Percentiles rank a stretch among this genome's conserved stretches.
phyloP scores from a whole-genome alignment of 345 rosid genomes.

The Hirschfeldia incana region DNA sequence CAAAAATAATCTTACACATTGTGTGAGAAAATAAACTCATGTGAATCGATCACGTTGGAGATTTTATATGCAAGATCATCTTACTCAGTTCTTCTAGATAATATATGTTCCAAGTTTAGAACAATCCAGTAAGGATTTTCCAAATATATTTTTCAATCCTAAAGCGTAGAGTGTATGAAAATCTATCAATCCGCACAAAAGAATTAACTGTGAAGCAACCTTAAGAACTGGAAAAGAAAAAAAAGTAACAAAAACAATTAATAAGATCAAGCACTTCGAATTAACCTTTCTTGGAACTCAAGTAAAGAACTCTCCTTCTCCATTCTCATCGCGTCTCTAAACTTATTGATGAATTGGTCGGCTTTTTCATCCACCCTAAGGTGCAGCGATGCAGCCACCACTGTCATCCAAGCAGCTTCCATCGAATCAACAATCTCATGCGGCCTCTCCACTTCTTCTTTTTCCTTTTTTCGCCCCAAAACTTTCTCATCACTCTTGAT shows the following conservation, averaged over 20 bases:
- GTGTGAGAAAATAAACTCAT: background rate
- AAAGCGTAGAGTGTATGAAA: background rate
- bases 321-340: constrained; percentile 53
- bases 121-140: background rate
- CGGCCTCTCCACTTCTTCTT: background rate
- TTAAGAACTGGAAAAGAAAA: background rate
- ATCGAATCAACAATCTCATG: constrained; percentile 27
- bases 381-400: constrained; percentile 67
- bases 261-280: constrained; percentile 43
- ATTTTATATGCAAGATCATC: background rate
- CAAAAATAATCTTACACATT: background rate
- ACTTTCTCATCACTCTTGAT: background rate
- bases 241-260: background rate
- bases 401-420: constrained; percentile 75
- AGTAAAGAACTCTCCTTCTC: constrained; percentile 57
- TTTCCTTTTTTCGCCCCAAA: background rate
- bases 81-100: background rate
- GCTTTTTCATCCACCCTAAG: constrained; percentile 74
- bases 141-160: background rate
- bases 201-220: background rate
- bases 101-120: background rate
- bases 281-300: constrained; percentile 67
- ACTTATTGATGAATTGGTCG: constrained; percentile 59
- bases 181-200: background rate
- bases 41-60: background rate